phyloP scores from a whole-genome alignment of 768 basidiomycete species.

The Leccinum uliginosum region DNA sequence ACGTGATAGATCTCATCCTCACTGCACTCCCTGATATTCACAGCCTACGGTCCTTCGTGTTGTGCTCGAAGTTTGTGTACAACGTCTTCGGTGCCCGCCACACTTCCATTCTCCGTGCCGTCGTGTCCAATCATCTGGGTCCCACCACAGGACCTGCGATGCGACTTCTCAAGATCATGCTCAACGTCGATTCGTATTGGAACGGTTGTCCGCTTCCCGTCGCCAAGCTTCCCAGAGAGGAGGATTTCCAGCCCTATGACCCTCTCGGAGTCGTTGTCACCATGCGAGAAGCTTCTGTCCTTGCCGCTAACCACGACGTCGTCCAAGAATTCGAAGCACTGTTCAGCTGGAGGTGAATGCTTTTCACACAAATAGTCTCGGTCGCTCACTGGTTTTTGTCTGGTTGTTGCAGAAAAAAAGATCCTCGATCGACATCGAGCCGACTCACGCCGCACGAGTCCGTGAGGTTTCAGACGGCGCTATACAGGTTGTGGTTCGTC shows the following conservation, averaged over 20 bases:
- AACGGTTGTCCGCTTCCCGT: conserved; percentile 10
- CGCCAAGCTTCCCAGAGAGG: conserved; percentile 11
- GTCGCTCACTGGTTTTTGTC: conserved; percentile 1
- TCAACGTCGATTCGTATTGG: conserved; percentile 13
- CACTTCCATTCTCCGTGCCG: conserved; percentile 9
- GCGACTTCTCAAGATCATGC: conserved; percentile 16
- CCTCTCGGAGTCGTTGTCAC: neutral
- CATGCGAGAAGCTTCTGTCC: conserved; percentile 9
- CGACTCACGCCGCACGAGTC: neutral
- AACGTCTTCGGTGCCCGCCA: conserved; percentile 11
- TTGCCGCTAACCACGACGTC: conserved; percentile 16
- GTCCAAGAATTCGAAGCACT: conserved; percentile 13
- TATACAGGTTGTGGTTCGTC: neutral
- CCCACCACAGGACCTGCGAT: conserved; percentile 3
- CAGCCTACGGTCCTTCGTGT: conserved; percentile 8
- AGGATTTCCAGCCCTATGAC: neutral
- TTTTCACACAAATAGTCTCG: neutral
- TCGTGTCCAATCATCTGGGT: conserved; percentile 17
- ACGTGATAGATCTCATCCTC: conserved; percentile 14
- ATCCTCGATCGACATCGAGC: conserved; percentile 18
- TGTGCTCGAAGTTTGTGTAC: conserved; percentile 18
- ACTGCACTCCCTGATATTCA: conserved; percentile 7
- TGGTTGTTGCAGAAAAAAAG: conserved; percentile 31
- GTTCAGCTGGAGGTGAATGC: conserved; percentile 20
- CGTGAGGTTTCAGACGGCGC: neutral